Base-by-base conservation (phyloP, 2,329 filamentous ascomycete species). In the Penicillium glabrum region DNA sequence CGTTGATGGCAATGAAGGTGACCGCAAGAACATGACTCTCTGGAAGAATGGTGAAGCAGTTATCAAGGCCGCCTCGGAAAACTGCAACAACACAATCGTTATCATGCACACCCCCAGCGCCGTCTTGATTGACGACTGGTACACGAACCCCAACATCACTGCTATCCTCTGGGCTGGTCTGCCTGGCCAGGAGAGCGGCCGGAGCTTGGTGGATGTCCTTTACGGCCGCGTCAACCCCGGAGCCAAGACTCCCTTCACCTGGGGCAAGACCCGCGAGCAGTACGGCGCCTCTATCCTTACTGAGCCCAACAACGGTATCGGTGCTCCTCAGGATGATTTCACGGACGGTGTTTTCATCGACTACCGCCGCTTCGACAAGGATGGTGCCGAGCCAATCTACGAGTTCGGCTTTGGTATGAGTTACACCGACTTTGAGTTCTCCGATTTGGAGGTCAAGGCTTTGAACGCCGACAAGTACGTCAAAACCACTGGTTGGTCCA, bases 1-100 rank as follows among this genome's bases (percentile, higher is more conserved):
- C 27, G 84, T 96, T 1, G 93, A 93, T 61, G 89, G 86, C 53
- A 97, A 97, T 72, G 79, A 82, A 57, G 95, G 95, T 56, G 93
- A 98, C 73, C 88, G 95, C 52, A 92, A 93, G 68, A 97, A 99
- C 76, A 81, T 99, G 37, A 96, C 92, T 0, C 80, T 96, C 0
- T 98, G 93, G 93, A 82, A 88, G 58, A 83, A 87, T 57, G 93
- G 91, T 41, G 91, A 98, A 52, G 81, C 83, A 0, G 77, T 98
- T 54, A 89, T 98, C 75, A 83, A 89, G 75, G 91, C 89, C 47
- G 90, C 96, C 11, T 87, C 91, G 1, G 81, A 86, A 8, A 71
- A 86, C 60, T 93, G 89, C 80, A 86, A 88, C 78, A 96, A 97
- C 82, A 96, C 92, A 13, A 89, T 98, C 58, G 90, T 98, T 16